Base-by-base conservation (phyloP, 2,329 filamentous ascomycete genomes). In the Exophiala oligosperma region DNA sequence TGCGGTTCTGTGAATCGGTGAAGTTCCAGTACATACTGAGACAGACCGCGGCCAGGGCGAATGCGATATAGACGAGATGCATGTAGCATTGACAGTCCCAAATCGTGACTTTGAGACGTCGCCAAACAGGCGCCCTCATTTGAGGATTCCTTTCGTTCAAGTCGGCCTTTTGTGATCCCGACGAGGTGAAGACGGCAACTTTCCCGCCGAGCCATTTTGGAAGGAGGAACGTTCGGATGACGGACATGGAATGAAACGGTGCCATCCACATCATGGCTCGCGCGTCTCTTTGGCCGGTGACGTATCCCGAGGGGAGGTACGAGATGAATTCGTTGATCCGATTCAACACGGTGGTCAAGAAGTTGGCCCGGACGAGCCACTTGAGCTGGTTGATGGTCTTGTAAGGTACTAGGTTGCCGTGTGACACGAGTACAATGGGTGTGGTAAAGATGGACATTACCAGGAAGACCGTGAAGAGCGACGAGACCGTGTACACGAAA, bases 201-300 rank as follows among this genome's bases (percentile, higher is more conserved):
- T 81, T 74, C 14, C 81, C 82, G 14, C 82, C 82, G 21, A 84
- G 76, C 81, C 81, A 83, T 5, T 68, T 76, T 24, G 81, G 81
- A 4, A 84, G 72, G 2, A 82, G 60, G 61, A 83, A 83, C 1
- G 79, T 76, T 2, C 79, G 78, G 52, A 82, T 67, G 53, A 83
- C 75, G 62, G 77, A 79, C 11, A 81, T 71, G 1, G 79, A 77
- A 60, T 58, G 49, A 28, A 56, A 84, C 0, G 81, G 80, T 21
- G 81, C 76, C 81, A 84, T 84, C 80, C 81, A 84, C 29, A 84
- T 72, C 68, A 81, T 77, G 55, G 78, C 78, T 2, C 78, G 72
- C 0, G 75, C 73, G 40, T 79, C 79, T 49, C 81, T 76, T 66
- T 81, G 79, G 2, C 79, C 80, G 7, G 79, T 78, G 64, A 81